Percentiles rank a stretch among this genome's conserved stretches.
phyloP scores from a whole-genome alignment of 768 basidiomycete genomes.

The Cantharellus anzutake region DNA sequence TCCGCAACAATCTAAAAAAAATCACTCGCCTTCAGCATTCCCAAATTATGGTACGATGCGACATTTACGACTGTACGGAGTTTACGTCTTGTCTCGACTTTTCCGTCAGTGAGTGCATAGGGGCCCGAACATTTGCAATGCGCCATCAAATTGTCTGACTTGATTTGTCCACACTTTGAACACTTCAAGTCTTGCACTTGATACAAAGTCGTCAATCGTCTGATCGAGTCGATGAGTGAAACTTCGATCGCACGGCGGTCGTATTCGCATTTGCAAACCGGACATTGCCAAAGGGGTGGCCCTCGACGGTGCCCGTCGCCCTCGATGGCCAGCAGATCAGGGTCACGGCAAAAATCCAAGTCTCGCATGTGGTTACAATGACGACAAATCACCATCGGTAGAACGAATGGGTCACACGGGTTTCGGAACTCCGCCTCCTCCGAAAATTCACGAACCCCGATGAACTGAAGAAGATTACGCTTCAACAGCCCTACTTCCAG shows the following conservation, averaged over 20 bases:
- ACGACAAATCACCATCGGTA: constrained; percentile 74
- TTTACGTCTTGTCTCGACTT: constrained; percentile 49
- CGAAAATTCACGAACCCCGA: constrained; percentile 75
- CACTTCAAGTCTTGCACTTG: constrained; percentile 85
- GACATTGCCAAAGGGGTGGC: constrained; percentile 39
- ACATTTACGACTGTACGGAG: constrained; percentile 73
- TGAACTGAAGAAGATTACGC: constrained; percentile 73
- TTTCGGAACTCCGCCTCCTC: constrained; percentile 73
- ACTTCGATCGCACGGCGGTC: constrained; percentile 81
- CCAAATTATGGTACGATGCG: constrained; percentile 50
- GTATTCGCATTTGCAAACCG: constrained; percentile 64
- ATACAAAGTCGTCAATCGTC: constrained; percentile 48
- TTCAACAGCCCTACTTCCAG: constrained; percentile 80
- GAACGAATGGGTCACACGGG: constrained; percentile 73
- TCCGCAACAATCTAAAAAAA: not conserved
- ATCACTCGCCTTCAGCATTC: constrained; percentile 39
- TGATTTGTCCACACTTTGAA: constrained; percentile 75
- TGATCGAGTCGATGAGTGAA: constrained; percentile 58
- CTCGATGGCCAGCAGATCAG: constrained; percentile 44
- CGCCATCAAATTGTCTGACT: constrained; percentile 67
- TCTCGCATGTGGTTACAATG: constrained; percentile 73
- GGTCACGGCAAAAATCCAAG: constrained; percentile 91
- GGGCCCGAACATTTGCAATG: constrained; percentile 81
- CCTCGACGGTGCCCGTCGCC: constrained; percentile 10
- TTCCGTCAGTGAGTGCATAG: constrained; percentile 53